phyloP scores from a whole-genome alignment of 1,139 yeast species.

The Citeromyces hawaiiensis region DNA sequence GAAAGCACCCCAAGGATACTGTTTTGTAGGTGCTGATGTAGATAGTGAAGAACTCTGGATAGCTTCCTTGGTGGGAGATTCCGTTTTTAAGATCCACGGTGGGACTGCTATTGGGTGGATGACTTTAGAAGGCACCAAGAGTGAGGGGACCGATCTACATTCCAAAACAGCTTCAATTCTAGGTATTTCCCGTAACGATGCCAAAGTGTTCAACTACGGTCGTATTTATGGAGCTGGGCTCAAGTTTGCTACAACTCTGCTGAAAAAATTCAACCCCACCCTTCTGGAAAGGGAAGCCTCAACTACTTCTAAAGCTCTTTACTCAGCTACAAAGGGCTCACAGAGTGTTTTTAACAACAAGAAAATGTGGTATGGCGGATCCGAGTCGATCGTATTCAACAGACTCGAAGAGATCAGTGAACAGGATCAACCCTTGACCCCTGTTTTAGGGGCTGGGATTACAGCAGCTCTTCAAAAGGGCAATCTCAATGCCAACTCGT shows the following conservation, averaged over 20 bases:
- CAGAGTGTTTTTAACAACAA: slow-evolving; percentile 20
- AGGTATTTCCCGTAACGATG: slow-evolving; percentile 84
- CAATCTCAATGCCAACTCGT: slow-evolving; percentile 53
- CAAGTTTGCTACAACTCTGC: slow-evolving; percentile 68
- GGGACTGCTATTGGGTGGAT: slow-evolving; percentile 98
- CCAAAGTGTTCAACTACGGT: slow-evolving; percentile 92
- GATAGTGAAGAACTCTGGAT: slow-evolving; percentile 98
- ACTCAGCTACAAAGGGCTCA: slow-evolving; percentile 75
- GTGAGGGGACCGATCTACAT: slow-evolving; percentile 85
- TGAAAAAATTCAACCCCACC: slow-evolving; percentile 70
- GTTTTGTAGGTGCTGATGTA: slow-evolving; percentile 95
- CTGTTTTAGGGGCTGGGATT: slow-evolving; percentile 86
- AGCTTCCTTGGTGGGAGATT: slow-evolving; percentile 89
- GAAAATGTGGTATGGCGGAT: slow-evolving; percentile 76
- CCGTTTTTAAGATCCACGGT: slow-evolving; percentile 81
- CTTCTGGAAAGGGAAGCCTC: slow-evolving; percentile 59
- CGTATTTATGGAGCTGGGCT: slow-evolving; percentile 97
- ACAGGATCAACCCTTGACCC: slow-evolving; percentile 75
- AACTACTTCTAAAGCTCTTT: slow-evolving; percentile 53
- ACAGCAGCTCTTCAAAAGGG: slow-evolving; percentile 67
- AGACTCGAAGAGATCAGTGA: slow-evolving; percentile 80
- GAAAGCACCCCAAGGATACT: slow-evolving; percentile 79
- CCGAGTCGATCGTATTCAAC: slow-evolving; percentile 87
- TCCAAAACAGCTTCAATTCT: slow-evolving; percentile 86
- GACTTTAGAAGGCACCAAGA: slow-evolving; percentile 94